Base-by-base conservation (phyloP, 176 grass and related monocot genomes). In the Calamus simplicifolius region DNA sequence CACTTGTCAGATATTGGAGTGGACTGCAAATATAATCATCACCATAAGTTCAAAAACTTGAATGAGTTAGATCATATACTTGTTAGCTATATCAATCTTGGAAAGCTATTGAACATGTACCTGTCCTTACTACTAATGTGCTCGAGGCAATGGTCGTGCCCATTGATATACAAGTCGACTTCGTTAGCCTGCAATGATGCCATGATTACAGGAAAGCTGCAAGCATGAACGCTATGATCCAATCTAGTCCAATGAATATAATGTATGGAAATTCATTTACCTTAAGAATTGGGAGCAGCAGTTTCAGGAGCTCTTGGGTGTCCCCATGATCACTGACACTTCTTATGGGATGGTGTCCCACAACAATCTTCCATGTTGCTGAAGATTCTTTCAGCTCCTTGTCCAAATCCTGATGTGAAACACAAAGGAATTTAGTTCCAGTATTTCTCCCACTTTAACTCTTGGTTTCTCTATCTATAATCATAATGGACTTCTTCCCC, bases 121-220 rank as follows among this genome's bases (percentile, higher is more conserved):
- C 89, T 94, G 84, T 87, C 77, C 15, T 71, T 81, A 38, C 84
- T 94, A 48, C 89, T 94, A 73, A 84, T 87, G 31, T 81, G 89
- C 74, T 88, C 67, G 0, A 94, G 77, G 80, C 84, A 88, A 56
- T 81, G 89, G 26, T 88, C 89, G 54, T 94, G 89, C 5, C 89
- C 84, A 27, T 94, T 94, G 67, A 94, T 18, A 27, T 88, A 93
- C 13, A 87, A 53, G 43, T 87, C 80, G 38, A 79, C 84, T 5
- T 60, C 70, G 43, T 84, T 68, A 8, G 59, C 69, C 89, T 93
- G 62, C 31, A 27, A 8, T 23, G 29, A 8, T 54, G 8, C 8
- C 35, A 2, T 2, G 35, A 43, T 43, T 2, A 35, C 31, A 35
- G 1, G 31, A 43, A 13, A 43, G 35, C 35, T 43, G 8, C 3